Conservation (phyloP, 2,329 filamentous ascomycete species). For the Pseudohalonectria lignicola region DNA sequence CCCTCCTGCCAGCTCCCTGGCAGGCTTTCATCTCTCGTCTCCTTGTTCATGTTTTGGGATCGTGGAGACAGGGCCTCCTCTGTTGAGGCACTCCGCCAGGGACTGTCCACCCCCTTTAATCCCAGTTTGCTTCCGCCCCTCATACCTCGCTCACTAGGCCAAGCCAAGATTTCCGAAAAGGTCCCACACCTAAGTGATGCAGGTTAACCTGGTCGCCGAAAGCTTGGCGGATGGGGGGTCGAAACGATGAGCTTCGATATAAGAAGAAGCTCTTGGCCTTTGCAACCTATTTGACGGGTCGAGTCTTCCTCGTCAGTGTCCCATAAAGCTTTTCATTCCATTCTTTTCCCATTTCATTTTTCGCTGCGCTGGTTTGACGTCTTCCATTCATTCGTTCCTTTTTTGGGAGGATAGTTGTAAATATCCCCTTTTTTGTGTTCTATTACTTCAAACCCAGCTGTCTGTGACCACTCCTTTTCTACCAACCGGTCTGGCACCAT, state of each 20-base stretch:
- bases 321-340: slow-evolving; percentile 12
- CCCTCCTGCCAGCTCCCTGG: slow-evolving; percentile 10
- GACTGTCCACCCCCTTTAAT: too few relatives aligned
- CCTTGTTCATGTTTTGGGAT: slow-evolving; percentile 25
- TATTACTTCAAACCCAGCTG: slow-evolving; percentile 17
- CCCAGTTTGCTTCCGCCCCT: slow-evolving; percentile 5
- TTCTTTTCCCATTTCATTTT: slow-evolving; percentile 20
- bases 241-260: slow-evolving; percentile 21
- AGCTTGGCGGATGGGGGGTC: slow-evolving; percentile 12
- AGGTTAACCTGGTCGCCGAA: slow-evolving; percentile 12
- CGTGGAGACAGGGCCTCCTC: slow-evolving; percentile 20
- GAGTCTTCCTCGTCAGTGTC: too few relatives aligned
- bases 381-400: slow-evolving; percentile 38
- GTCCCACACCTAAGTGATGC: slow-evolving; percentile 6
- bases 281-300: slow-evolving; percentile 10
- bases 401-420: slow-evolving; percentile 14
- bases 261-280: slow-evolving; percentile 29
- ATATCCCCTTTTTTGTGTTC: slow-evolving; percentile 19
- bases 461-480: slow-evolving; percentile 22
- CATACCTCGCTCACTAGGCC: too few relatives aligned
- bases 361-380: slow-evolving; percentile 33
- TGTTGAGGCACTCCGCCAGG: neutral
- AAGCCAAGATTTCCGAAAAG: too few relatives aligned
- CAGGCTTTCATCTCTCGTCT: slow-evolving; percentile 9
- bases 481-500: slow-evolving; percentile 5